Base-by-base conservation (phyloP, 371 early-diverging fungal genomes). In the Mortierella sp. region DNA sequence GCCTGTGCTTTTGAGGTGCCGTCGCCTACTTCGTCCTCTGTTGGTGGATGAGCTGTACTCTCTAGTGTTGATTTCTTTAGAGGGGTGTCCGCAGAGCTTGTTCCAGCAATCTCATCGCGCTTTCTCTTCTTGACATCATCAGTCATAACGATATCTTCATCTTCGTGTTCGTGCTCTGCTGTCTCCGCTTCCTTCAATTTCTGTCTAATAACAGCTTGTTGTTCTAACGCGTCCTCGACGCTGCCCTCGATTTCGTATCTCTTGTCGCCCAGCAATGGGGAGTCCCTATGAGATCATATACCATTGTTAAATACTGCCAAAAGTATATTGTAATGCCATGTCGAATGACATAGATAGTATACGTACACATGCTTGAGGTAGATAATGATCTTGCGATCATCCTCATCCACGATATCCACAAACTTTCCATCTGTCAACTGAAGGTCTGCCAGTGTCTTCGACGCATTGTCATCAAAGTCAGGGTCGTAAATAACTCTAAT, bases 391-490 rank as follows among this genome's bases (percentile, higher is more conserved):
- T 82, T 73, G 52, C 73, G 72, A 28, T 77, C 84, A 3, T 83
- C 89, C 58, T 88, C 87, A 64, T 87, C 88, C 38, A 87, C 83
- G 5, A 92, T 76, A 43, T 87, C 89, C 52, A 93, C 62, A 38
- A 90, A 87, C 55, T 85, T 84, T 22, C 92, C 92, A 55, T 92
- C 80, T 19, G 76, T 82, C 32, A 96, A 65, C 8, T 88, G 86
- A 43, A 97, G 74, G 0, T 87, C 86, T 4, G 76, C 83, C 53
- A 98, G 83, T 0, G 92, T 74, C 57, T 71, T 77, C 0, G 83
- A 84, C 4, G 89, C 74, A 67, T 96, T 96, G 58, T 97, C 97
- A 32, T 96, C 96, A 69, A 93, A 95, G 53, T 98, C 98, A 15
- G 90, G 86, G 76, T 99, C 99, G 69, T 96, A 96, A 40, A 99